Conservation (phyloP, 1,284 basidiomycete genomes). For the Pyrrhoderma noxium region DNA sequence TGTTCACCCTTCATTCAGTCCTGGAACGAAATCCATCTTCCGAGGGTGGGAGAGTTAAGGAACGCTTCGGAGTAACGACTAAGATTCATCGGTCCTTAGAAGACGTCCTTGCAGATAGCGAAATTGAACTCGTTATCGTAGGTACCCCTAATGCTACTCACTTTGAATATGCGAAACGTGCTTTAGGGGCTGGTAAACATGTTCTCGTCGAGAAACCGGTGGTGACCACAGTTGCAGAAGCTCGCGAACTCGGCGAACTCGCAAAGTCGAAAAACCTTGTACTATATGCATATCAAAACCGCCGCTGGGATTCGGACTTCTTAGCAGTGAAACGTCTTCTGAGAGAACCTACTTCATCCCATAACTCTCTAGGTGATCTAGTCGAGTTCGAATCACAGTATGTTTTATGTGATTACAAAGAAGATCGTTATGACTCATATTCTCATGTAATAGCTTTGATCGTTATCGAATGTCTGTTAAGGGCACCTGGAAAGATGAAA, state of each 20-base stretch:
- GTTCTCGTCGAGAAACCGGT: constrained; percentile 84
- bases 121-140: constrained; percentile 65
- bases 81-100: constrained; percentile 52
- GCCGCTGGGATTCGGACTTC: constrained; percentile 80
- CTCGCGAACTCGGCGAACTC: constrained; percentile 57
- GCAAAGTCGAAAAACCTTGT: constrained; percentile 62
- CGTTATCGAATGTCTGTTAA: constrained; percentile 63
- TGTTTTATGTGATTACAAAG: constrained; percentile 23
- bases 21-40: constrained; percentile 51
- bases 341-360: constrained; percentile 41
- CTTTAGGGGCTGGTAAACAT: constrained; percentile 70
- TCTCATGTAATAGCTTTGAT: constrained; percentile 49
- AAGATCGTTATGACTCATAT: not conserved
- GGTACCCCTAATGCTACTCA: constrained; percentile 80
- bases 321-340: constrained; percentile 66
- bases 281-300: constrained; percentile 75
- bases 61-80: constrained; percentile 51
- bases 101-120: constrained; percentile 47
- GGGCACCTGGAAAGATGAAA: constrained; percentile 65
- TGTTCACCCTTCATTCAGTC: constrained; percentile 68
- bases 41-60: constrained; percentile 54
- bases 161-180: constrained; percentile 58
- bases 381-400: constrained; percentile 74
- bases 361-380: constrained; percentile 52
- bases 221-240: constrained; percentile 58